A percentile compares a stretch with the other conserved stretches of the same genome.
Evolutionary conservation across 192 early-diverging fungal species (phyloP).

Genomic region (Backusella macrospora): DNA sequence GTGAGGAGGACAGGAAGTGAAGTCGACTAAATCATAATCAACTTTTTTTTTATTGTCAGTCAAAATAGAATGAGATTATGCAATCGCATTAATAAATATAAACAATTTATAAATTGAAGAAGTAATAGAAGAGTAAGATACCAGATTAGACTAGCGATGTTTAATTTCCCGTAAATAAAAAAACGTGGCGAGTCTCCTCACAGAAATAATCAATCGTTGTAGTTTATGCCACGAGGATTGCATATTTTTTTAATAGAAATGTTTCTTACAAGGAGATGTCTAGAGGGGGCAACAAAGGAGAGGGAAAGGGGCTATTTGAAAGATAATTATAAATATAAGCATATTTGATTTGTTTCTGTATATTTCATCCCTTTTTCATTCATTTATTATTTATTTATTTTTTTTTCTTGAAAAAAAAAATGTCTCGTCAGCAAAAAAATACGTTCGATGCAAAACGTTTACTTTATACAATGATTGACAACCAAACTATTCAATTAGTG

Average conservation of each 20-base stretch:
- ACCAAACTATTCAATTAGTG: slow-evolving; percentile 21
- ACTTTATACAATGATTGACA: slow-evolving; percentile 22
- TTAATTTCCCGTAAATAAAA: not conserved
- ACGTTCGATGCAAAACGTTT: slow-evolving; percentile 21
- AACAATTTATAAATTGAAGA: not conserved
- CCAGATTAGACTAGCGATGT: not conserved
- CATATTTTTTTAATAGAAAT: slow-evolving; percentile 5
- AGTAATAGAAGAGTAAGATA: not conserved
- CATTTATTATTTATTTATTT: not conserved
- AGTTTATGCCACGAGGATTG: not conserved
- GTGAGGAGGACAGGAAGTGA: slow-evolving; percentile 11
- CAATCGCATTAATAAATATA: not conserved
- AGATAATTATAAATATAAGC: slow-evolving; percentile 1
- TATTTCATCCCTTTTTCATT: not conserved
- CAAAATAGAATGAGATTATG: not conserved
- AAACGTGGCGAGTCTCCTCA: slow-evolving; percentile 13
- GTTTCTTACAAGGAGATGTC: not conserved
- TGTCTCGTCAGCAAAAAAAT: not conserved
- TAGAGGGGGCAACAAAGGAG: not conserved
- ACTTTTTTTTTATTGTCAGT: not conserved
- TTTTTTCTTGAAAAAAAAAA: not conserved
- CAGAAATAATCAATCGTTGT: slow-evolving; percentile 6
- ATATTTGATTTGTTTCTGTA: slow-evolving; percentile 1
- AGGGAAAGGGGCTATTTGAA: slow-evolving; percentile 7
- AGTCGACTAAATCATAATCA: slow-evolving; percentile 2